Conservation (phyloP, 179 eudicot genomes). For the Camellia oleifera region DNA sequence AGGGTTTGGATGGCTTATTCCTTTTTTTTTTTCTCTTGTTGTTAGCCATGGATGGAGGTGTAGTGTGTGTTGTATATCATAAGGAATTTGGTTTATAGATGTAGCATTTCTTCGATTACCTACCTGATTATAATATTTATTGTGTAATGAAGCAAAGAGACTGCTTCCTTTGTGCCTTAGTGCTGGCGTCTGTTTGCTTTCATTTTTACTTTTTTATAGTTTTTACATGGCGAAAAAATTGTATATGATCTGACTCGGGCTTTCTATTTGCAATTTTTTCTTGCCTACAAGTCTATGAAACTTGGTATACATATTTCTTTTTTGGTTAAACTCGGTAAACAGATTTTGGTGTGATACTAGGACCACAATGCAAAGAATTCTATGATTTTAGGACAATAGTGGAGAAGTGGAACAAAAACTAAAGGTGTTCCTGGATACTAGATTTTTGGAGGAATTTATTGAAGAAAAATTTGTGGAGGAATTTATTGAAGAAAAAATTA, state of each 20-base stretch:
- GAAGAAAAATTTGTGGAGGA: too few species aligned
- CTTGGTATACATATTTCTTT: too few species aligned
- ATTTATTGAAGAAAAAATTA: too few species aligned
- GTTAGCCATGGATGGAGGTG: conserved; percentile 21
- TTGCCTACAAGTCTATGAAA: background rate
- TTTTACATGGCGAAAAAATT: background rate
- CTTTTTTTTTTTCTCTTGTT: conserved; percentile 2
- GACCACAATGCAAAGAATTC: too few species aligned
- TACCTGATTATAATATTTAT: conserved; percentile 16
- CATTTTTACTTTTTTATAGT: background rate
- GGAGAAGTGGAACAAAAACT: conserved; percentile 4
- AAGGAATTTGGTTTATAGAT: conserved; percentile 26
- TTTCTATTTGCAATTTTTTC: background rate
- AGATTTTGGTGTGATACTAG: background rate
- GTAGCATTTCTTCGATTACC: conserved; percentile 17
- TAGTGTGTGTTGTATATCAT: conserved; percentile 26
- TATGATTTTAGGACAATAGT: background rate
- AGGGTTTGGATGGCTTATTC: conserved; percentile 1
- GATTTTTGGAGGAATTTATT: too few species aligned
- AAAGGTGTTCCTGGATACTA: too few species aligned
- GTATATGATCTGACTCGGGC: background rate
- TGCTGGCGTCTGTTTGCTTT: conserved; percentile 7
- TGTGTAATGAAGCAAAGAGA: conserved; percentile 17
- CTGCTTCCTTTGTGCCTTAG: conserved; percentile 8
- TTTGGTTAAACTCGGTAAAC: background rate